These are phyloP conservation scores for Rhynchospora pubera DNA, from an alignment of 176 grass and related monocot species.

Conservation along the genomic window DNA sequence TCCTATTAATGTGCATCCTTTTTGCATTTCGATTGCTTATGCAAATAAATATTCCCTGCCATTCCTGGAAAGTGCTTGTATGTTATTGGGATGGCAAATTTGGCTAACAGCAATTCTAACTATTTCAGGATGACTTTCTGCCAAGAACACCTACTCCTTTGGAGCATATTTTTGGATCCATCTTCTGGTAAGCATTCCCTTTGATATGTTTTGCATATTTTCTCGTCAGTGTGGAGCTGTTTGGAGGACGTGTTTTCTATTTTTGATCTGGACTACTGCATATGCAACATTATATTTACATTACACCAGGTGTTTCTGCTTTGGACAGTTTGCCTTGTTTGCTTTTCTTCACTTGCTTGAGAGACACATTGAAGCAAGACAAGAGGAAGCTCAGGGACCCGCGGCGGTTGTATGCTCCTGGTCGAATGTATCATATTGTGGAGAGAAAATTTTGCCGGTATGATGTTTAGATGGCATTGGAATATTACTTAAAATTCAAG, in stretches of 20 bases:
- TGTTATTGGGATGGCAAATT: background rate
- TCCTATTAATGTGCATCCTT: background rate
- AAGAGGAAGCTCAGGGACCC: conserved; percentile 74
- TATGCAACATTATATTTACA: conserved; percentile 8
- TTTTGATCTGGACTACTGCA: background rate
- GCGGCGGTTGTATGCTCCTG: conserved; percentile 91
- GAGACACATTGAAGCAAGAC: conserved; percentile 98
- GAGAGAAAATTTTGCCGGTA: conserved; percentile 99
- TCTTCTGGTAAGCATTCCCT: conserved; percentile 65
- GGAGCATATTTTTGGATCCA: conserved; percentile 84
- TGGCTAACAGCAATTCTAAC: background rate
- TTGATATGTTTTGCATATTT: background rate
- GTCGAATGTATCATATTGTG: conserved; percentile 93
- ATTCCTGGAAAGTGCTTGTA: background rate
- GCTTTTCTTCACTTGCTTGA: conserved; percentile 81
- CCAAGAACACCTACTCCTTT: conserved; percentile 93
- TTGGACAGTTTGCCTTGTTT: conserved; percentile 97
- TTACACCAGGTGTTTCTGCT: conserved; percentile 51
- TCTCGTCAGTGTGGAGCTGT: background rate
- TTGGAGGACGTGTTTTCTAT: background rate
- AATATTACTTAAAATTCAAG: too few relatives aligned
- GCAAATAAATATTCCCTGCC: background rate
- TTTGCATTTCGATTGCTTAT: background rate
- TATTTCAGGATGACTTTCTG: conserved; percentile 91
- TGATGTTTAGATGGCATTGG: background rate